Conservation (phyloP, 192 early-diverging fungal species). For the Entrophospora sp. region DNA sequence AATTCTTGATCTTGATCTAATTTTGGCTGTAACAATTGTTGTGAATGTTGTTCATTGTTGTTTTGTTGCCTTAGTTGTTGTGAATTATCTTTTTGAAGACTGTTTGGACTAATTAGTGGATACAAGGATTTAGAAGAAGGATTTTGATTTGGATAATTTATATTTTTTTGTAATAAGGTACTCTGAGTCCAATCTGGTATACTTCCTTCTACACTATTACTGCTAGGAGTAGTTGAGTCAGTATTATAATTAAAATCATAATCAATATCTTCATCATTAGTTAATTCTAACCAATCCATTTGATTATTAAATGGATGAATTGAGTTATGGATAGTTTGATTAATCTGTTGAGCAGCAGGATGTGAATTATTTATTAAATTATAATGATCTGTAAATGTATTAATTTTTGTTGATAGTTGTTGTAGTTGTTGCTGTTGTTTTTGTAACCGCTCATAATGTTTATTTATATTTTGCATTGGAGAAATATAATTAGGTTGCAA, state of each 20-base stretch:
- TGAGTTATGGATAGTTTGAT: neutral
- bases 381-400: constrained; percentile 5
- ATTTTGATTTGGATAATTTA: constrained; percentile 6
- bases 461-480: constrained; percentile 11
- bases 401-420: neutral
- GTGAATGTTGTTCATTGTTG: neutral
- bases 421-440: neutral
- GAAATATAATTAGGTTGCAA: constrained; percentile 9
- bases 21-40: too few species aligned
- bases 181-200: constrained; percentile 9
- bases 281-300: constrained; percentile 7
- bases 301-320: constrained; percentile 3
- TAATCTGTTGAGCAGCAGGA: neutral
- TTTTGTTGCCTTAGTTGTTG: neutral
- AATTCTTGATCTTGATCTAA: too few species aligned
- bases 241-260: constrained; percentile 16
- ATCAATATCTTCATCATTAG: constrained; percentile 3
- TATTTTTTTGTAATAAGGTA: constrained; percentile 2
- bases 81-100: neutral
- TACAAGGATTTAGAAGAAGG: constrained; percentile 8
- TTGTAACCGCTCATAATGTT: constrained; percentile 12
- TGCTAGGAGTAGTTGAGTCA: neutral
- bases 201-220: neutral
- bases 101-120: constrained; percentile 15
- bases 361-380: neutral